phyloP scores from a whole-genome alignment of 805 yeast species.

The Saccharomycopsis schoenii region DNA sequence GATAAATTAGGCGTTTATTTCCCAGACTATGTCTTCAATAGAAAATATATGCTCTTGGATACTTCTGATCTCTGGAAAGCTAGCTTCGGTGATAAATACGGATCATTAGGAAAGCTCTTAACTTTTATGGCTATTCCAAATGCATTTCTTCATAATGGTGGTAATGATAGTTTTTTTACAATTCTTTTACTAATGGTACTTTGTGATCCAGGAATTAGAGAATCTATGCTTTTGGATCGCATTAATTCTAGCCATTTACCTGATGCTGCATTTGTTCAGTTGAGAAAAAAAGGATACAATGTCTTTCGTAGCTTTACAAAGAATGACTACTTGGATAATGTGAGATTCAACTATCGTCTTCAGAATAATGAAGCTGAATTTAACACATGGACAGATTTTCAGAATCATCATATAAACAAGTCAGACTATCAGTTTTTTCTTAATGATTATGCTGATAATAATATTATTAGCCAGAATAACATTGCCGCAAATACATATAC shows the following conservation, averaged over 20 bases:
- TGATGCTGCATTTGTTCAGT: neutral
- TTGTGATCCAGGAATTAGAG: slow-evolving; percentile 37
- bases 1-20: slow-evolving; percentile 35
- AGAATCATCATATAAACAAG: neutral
- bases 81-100: slow-evolving; percentile 33
- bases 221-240: neutral
- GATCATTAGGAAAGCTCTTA: slow-evolving; percentile 37
- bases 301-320: neutral
- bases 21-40: slow-evolving; percentile 26
- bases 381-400: neutral
- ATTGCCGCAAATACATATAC: neutral
- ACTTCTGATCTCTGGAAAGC: slow-evolving; percentile 36
- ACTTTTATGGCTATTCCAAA: slow-evolving; percentile 43
- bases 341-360: neutral
- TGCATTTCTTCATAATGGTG: slow-evolving; percentile 57
- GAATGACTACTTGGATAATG: neutral
- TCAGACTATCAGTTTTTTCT: neutral
- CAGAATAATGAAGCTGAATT: neutral
- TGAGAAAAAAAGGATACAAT: neutral
- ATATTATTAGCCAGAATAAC: neutral
- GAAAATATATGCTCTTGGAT: slow-evolving; percentile 28
- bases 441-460: neutral
- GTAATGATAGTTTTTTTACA: slow-evolving; percentile 61
- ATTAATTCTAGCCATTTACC: neutral
- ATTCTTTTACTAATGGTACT: slow-evolving; percentile 39